A percentile compares a stretch with the other conserved stretches of the same genome.
phyloP scores from a whole-genome alignment of 345 rosid species.

The Carallia brachiata region DNA sequence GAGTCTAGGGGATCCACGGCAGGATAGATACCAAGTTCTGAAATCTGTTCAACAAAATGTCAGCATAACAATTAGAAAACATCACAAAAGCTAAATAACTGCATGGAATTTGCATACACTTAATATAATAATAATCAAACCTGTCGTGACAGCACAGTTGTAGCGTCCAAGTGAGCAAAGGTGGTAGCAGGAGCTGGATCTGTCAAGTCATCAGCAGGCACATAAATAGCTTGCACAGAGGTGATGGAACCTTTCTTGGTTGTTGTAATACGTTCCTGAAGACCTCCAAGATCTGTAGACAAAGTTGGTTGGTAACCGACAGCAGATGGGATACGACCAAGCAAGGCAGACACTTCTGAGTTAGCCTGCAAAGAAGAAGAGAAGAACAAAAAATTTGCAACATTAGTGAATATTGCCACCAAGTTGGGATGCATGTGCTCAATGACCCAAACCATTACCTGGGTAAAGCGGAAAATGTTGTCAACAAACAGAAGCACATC shows the following conservation, averaged over 20 bases:
- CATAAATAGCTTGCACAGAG: conserved; percentile 96
- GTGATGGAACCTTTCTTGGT: conserved; percentile 98
- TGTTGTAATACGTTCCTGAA: conserved; percentile 96
- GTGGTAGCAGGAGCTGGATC: conserved; percentile 99
- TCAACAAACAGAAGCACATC: conserved; percentile 98
- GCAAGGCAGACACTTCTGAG: conserved; percentile 98
- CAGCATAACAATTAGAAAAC: neutral
- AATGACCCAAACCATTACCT: conserved; percentile 33
- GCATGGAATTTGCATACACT: neutral
- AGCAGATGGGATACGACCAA: conserved; percentile 98
- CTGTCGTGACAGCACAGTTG: conserved; percentile 97
- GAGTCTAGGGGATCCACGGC: conserved; percentile 98
- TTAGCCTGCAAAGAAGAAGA: conserved; percentile 56
- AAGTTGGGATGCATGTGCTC: neutral
- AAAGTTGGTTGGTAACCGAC: conserved; percentile 99
- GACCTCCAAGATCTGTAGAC: conserved; percentile 99
- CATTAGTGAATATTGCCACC: neutral
- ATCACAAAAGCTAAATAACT: neutral
- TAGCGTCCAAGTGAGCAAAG: conserved; percentile 98
- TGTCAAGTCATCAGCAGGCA: conserved; percentile 99
- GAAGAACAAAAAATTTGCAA: neutral
- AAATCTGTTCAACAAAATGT: conserved; percentile 45
- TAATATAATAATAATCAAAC: conserved; percentile 27
- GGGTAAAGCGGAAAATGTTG: conserved; percentile 97
- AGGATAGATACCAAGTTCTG: conserved; percentile 98